Base-by-base conservation (phyloP, 2,329 filamentous ascomycete species). In the Cytospora chrysosperma region DNA sequence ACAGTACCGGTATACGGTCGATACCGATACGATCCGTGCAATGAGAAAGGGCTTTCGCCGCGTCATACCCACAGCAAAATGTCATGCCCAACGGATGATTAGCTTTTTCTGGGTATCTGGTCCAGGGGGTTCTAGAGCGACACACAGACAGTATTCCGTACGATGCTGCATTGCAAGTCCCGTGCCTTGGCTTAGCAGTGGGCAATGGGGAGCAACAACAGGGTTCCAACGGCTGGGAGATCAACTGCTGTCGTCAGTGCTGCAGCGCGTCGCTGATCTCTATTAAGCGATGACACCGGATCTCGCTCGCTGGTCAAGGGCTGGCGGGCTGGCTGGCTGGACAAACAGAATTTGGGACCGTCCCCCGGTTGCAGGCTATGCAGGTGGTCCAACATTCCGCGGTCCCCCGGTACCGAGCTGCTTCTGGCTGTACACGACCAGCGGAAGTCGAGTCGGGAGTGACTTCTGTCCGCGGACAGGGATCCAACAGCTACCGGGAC, bases 51-150 rank as follows among this genome's bases (percentile, higher is more conserved):
- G 26, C 27, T 55, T 61, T 64, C 52, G 59, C 62, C 62, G 65
- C 65, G 62, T 64, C 65, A 66, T 66, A 60, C 65, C 62, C 59
- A 60, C 40, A 21, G 52, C 43, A 30, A 63, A 49, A 55, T 59
- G 55, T 61, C 34, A 50, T 55, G 27, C 57, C 26, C 40, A 56
- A 57, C n/a, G 26, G 37, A 34, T n/a, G 19, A 34, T 28, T 27
- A 17, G 34, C 40, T 64, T 49, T 63, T 60, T 52, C 51, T 57
- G 63, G 53, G 28, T 53, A 51, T 37, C 51, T 30, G 19, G 43
- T 24, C n/a, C n/a, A 47, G 43, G 10, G n/a, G 43, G n/a, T 24
- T 24, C 43, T 47, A 24, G 43, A 24, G 43, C 43, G n/a, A 47
- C 43, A 47, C 43, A 47, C 43, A 47, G n/a, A 24, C 43, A 47